phyloP scores from a whole-genome alignment of 129 eudicot species.

The Helianthus tuberosus region DNA sequence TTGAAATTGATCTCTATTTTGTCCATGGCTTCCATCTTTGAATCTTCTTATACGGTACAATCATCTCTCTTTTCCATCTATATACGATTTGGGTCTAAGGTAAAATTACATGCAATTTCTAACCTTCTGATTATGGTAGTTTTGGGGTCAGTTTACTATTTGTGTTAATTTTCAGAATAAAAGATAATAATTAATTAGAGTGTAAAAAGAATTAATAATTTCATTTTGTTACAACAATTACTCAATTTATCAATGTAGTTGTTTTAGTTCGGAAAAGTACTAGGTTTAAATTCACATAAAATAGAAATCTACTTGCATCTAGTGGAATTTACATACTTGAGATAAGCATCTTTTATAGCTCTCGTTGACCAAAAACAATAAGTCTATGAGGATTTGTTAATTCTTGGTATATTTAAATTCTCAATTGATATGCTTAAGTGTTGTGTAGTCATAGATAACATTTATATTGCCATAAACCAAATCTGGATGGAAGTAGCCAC shows the following conservation, averaged over 20 bases:
- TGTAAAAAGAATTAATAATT: slow-evolving; percentile 1
- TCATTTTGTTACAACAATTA: background rate
- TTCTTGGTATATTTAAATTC: slow-evolving; percentile 21
- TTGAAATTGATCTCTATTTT: no score
- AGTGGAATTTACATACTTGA: slow-evolving; percentile 19
- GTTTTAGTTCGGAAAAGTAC: background rate
- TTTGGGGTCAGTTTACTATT: slow-evolving; percentile 3
- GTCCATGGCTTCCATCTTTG: no score
- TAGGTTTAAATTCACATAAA: background rate
- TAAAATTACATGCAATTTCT: slow-evolving; percentile 40
- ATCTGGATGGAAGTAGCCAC: background rate
- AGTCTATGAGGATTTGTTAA: slow-evolving; percentile 35
- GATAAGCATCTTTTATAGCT: slow-evolving; percentile 24
- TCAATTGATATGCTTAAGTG: slow-evolving; percentile 21
- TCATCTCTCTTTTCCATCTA: no score
- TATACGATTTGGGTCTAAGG: slow-evolving; percentile 79
- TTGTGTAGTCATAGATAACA: background rate
- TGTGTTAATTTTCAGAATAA: background rate
- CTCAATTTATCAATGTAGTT: background rate
- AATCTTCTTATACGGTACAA: no score
- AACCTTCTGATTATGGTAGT: slow-evolving; percentile 31
- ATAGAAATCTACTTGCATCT: background rate
- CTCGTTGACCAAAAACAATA: slow-evolving; percentile 25
- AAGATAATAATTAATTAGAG: background rate
- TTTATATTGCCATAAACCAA: slow-evolving; percentile 1